These are phyloP conservation scores for Dothistroma septosporum DNA, from an alignment of 2,329 filamentous ascomycete genomes.

Conservation along the genomic window DNA sequence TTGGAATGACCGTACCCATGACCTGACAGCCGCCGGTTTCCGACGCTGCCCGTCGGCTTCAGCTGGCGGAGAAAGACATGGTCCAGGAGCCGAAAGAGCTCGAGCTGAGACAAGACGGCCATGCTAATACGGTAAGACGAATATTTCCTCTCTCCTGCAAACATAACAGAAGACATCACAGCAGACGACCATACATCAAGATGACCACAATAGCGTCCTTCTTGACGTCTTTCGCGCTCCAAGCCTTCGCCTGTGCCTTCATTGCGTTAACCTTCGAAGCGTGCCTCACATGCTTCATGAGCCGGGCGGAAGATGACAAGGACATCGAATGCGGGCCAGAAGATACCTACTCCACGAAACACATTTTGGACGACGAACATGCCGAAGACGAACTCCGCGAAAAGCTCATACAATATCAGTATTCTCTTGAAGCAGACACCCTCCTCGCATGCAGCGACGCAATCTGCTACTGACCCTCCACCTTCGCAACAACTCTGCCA, in stretches of 20 bases:
- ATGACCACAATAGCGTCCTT: background rate
- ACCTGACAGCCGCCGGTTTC: background rate
- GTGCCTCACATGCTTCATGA: background rate
- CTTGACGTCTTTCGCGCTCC: slow-evolving; percentile 1
- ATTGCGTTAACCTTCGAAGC: slow-evolving; percentile 3
- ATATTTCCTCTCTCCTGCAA: background rate
- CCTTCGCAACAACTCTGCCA: slow-evolving; percentile 49
- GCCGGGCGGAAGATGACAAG: background rate
- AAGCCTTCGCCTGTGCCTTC: slow-evolving; percentile 4
- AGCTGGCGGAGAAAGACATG: background rate
- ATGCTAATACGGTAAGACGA: background rate
- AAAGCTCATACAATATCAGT: background rate
- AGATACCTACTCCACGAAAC: background rate
- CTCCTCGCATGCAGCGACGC: slow-evolving; percentile 1
- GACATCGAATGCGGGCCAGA: background rate
- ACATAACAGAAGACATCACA: background rate
- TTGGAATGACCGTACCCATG: background rate
- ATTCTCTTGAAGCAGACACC: background rate
- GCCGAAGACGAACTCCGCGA: background rate
- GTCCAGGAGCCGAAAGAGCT: background rate
- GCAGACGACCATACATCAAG: background rate
- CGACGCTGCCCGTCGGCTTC: background rate
- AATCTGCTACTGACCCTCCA: slow-evolving; percentile 23
- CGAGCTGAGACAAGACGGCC: slow-evolving; percentile 1
- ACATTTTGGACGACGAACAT: background rate